Evolutionary conservation across 2,329 filamentous ascomycete species (phyloP), one percentile per base, ranked within the genome.

Genomic region (Raffaelea arxii): DNA sequence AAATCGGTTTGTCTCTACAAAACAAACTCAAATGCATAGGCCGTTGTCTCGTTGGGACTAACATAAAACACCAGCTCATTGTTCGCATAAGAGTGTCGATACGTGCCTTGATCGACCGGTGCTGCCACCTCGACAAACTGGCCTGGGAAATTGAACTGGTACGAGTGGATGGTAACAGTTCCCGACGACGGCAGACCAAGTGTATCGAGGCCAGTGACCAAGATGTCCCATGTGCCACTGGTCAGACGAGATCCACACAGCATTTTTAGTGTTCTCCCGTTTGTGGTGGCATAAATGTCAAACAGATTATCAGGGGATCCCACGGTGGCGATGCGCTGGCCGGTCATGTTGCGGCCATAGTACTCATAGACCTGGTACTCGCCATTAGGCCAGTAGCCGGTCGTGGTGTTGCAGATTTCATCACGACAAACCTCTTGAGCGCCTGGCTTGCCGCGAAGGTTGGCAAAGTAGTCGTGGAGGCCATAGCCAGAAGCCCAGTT

Each of bases 401-500:
- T 22, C 21, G 43, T 38, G 35, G 11, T 19, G 23, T 41, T 25
- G 40, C 40, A 41, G 23, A 4, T 25, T 9, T 16, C 16, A 16
- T 30, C 27, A 16, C 27, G 27, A 16, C 27, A 30, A 9, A 30
- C 27, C 27, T 23, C 32, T 4, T 25, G 19, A 35, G 6, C 25
- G 32, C 21, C 39, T 6, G 49, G 24, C 39, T 47, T 46, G 35
- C 39, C 18, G 30, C 70, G 46, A n/a, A 72, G 58, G 35, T 60
- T 60, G 7, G 67, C 70, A 22, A 72, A 47, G 19, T 63, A 65
- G 47, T 74, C 68, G 51, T 71, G 70, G 10, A 74, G 58, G 1
- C 55, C 55, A 18, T 53, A 56, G n/a, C 58, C 61, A 3, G 58
- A 58, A 4, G 62, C 61, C 70, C 70, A 73, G 49, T 73, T 72